phyloP scores from a whole-genome alignment of 768 basidiomycete species.

The Mrakia frigida region DNA sequence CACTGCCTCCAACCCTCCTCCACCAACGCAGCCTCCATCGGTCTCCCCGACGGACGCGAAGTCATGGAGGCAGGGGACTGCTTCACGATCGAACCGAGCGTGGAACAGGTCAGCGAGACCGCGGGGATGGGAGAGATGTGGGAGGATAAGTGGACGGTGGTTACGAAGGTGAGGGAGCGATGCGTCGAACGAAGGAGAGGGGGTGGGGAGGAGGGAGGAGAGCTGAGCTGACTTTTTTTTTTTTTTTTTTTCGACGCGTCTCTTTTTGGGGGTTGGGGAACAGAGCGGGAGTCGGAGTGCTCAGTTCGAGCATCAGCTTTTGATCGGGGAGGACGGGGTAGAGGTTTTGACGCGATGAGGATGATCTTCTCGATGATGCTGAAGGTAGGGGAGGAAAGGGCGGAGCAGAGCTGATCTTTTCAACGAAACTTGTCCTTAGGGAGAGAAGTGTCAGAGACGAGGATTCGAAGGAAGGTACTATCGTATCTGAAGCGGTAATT shows the following conservation, averaged over 20 bases:
- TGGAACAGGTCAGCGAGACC: slow-evolving; percentile 54
- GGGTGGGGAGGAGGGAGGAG: background rate
- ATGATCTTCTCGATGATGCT: too few species aligned
- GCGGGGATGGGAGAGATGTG: slow-evolving; percentile 64
- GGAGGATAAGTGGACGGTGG: slow-evolving; percentile 90
- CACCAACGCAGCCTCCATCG: background rate
- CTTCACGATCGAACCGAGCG: slow-evolving; percentile 84
- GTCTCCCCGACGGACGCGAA: slow-evolving; percentile 42
- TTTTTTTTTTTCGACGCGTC: background rate
- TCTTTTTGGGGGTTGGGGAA: background rate
- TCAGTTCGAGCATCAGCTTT: slow-evolving; percentile 81
- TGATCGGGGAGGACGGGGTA: slow-evolving; percentile 71
- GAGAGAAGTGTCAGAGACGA: too few species aligned
- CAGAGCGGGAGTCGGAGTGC: slow-evolving; percentile 77
- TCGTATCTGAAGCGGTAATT: too few species aligned
- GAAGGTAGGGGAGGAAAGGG: too few species aligned
- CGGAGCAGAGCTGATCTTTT: too few species aligned
- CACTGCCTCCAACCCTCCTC: slow-evolving; percentile 50
- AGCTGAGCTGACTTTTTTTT: background rate
- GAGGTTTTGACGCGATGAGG: slow-evolving; percentile 63
- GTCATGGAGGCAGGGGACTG: slow-evolving; percentile 78
- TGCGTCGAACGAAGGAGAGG: too few species aligned
- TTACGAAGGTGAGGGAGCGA: slow-evolving; percentile 74
- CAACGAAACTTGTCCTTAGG: too few species aligned
- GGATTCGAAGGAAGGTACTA: too few species aligned